Conservation (phyloP, 73 alveolate species). For the Paramecium octaurelia region DNA sequence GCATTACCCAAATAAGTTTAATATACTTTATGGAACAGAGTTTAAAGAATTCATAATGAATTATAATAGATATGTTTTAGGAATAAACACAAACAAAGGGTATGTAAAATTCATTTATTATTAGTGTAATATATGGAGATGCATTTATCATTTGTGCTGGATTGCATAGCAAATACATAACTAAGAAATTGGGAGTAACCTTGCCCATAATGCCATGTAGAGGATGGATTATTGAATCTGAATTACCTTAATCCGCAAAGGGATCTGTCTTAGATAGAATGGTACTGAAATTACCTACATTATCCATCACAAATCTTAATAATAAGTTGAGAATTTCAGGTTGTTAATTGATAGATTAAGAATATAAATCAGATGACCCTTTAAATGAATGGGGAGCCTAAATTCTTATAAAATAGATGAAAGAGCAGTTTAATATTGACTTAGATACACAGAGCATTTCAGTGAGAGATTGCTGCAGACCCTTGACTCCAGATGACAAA, state of each 20-base stretch:
- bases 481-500: constrained; percentile 26
- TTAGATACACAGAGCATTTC: neutral
- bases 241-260: constrained; percentile 2
- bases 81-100: neutral
- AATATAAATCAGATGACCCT: neutral
- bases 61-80: neutral
- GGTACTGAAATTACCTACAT: neutral
- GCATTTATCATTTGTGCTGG: neutral
- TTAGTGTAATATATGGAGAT: neutral
- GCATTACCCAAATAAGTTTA: neutral
- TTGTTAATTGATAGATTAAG: neutral
- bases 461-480: constrained; percentile 17
- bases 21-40: neutral
- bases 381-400: constrained; percentile 20
- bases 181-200: neutral
- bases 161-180: neutral
- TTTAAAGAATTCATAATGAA: neutral
- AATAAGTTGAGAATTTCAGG: constrained; percentile 1
- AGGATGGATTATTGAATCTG: constrained; percentile 20
- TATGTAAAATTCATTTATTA: neutral
- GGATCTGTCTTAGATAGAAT: neutral
- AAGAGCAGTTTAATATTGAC: neutral
- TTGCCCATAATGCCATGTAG: constrained; percentile 33
- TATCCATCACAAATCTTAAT: neutral
- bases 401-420: neutral